These are phyloP conservation scores for Cyclotella atomus DNA, from an alignment of 108 stramenopile species.

Conservation along the genomic window DNA sequence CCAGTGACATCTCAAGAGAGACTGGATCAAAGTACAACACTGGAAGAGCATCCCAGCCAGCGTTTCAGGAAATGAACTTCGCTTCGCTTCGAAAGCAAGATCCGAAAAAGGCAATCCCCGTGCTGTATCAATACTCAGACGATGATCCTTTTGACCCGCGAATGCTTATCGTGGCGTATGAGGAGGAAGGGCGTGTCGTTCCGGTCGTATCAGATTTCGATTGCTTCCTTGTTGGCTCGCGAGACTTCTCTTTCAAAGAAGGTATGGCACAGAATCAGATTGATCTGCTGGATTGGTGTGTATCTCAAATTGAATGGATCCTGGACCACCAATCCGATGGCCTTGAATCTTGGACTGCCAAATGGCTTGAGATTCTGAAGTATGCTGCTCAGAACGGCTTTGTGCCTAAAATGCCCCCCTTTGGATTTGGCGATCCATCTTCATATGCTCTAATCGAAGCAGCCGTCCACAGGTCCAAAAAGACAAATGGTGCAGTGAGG, in stretches of 20 bases:
- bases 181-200: conserved; percentile 54
- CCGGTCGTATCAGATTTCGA: conserved; percentile 69
- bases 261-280: conserved; percentile 53
- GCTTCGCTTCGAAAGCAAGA: conserved; percentile 24
- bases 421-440: conserved; percentile 64
- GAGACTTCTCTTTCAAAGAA: conserved; percentile 39
- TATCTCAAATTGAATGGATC: conserved; percentile 44
- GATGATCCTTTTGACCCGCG: conserved; percentile 48
- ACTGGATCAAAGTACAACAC: conserved; percentile 35
- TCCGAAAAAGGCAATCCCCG: conserved; percentile 30
- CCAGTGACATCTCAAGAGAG: conserved; percentile 34
- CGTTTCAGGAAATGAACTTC: conserved; percentile 67
- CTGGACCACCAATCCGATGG: conserved; percentile 27
- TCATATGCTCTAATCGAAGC: conserved; percentile 52
- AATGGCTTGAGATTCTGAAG: conserved; percentile 59
- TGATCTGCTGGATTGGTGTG: conserved; percentile 51
- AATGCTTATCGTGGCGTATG: conserved; percentile 58
- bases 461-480: conserved; percentile 26
- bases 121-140: conserved; percentile 41
- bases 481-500: conserved; percentile 53
- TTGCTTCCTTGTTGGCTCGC: conserved; percentile 57
- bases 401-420: conserved; percentile 44
- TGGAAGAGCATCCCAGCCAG: conserved; percentile 53
- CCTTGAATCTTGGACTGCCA: conserved; percentile 54
- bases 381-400: conserved; percentile 28